Evolutionary conservation across 2,329 filamentous ascomycete genomes (phyloP).

Genomic region (Aspergillus caelatus): DNA sequence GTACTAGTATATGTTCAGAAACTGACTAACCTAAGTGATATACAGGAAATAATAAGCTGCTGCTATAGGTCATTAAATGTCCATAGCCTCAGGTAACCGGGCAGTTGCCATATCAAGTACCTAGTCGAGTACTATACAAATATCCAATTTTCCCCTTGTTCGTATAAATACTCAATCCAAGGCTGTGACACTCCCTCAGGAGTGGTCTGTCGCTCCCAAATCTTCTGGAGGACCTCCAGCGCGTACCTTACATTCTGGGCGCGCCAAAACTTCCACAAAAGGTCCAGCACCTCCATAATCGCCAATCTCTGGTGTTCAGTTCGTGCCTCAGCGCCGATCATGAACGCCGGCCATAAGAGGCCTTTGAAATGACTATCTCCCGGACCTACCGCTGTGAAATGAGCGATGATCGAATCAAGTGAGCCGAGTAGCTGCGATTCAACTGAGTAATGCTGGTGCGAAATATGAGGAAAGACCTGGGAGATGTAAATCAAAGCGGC

Average conservation of each 20-base stretch:
- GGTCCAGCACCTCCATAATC: neutral
- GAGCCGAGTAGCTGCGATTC: too few species aligned
- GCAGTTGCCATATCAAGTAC: neutral
- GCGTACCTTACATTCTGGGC: neutral
- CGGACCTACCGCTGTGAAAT: neutral
- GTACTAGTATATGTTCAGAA: neutral
- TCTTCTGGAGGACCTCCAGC: neutral
- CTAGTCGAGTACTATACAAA: neutral
- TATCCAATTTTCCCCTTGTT: neutral
- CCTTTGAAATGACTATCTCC: neutral
- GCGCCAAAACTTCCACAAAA: neutral
- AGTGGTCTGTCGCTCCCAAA: neutral
- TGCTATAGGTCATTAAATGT: accelerated
- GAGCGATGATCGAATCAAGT: neutral
- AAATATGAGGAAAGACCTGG: neutral
- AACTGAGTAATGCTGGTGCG: neutral
- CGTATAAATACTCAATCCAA: neutral
- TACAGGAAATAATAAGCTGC: neutral
- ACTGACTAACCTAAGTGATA: neutral
- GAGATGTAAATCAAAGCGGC: neutral
- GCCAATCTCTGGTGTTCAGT: neutral
- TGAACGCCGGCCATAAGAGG: neutral
- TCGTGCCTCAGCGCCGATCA: neutral
- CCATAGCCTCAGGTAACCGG: accelerated
- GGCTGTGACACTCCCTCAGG: neutral